Base-by-base conservation (phyloP, 2,329 filamentous ascomycete genomes). In the Eurotiales sp. region DNA sequence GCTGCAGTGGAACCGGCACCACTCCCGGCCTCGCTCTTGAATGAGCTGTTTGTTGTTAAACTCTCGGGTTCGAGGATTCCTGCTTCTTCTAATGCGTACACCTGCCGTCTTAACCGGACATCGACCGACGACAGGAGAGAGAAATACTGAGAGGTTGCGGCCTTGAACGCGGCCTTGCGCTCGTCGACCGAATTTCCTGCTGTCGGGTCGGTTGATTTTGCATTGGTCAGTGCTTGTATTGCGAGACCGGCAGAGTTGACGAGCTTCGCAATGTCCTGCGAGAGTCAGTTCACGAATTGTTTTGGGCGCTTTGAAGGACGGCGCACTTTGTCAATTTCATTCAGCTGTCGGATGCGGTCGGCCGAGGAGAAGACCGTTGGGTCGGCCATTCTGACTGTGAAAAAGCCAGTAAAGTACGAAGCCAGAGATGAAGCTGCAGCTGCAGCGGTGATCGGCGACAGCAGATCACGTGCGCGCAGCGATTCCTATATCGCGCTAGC, bases 11-110 rank as follows among this genome's bases (percentile, higher is more conserved):
- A 17, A 11, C 41, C 48, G 21, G 15, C 22, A 11, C 42, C 23
- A 10, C 12, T 27, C 22, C 22, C 11, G 8, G 43, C 25, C 10
- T 54, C 52, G 11, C 42, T 41, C n/a, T 48, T 50, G 34, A 54
- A 54, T 21, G 52, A 54, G 1, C 62, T 65, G 46, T 58, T 66
- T 53, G 54, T 63, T 29, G 58, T 59, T 10, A 30, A 12, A 21
- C 67, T 64, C 21, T 77, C 71, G 3, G 76, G 65, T 1, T 74
- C 64, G 59, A 95, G 82, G 56, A 95, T 88, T 36, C 83, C 82
- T 0, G 87, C 88, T 69, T 95, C 89, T 67, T 95, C 88, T 3
- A 95, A 75, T 0, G 87, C 88, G 65, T 86, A 84, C 42, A 91
- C 85, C 64, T 90, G 85, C 34, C 86, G 78, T 55, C 87, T 86